phyloP scores from a whole-genome alignment of 306 rosid species.

The Lathyrus aphaca region DNA sequence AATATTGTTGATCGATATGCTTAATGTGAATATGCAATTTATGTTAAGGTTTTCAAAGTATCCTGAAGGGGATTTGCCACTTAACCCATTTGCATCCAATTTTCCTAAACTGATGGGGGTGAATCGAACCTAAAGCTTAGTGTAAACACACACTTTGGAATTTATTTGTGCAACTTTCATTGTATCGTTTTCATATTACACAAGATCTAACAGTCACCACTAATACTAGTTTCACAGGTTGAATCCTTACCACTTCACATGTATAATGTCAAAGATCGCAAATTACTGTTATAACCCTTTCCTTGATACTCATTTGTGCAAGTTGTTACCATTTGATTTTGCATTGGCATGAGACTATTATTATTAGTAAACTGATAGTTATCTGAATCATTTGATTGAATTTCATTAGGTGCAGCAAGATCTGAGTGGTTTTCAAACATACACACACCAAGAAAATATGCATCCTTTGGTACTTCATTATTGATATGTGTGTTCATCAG shows the following conservation, averaged over 20 bases:
- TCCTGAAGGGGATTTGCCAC: too few species aligned
- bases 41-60: too few species aligned
- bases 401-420: constrained; percentile 63
- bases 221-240: constrained; percentile 62
- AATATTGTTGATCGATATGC: too few species aligned
- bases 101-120: too few species aligned
- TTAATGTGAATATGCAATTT: too few species aligned
- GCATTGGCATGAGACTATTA: constrained; percentile 56
- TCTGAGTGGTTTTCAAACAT: constrained; percentile 80
- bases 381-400: constrained; percentile 63
- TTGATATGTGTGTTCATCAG: constrained; percentile 58
- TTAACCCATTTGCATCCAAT: too few species aligned
- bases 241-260: constrained; percentile 93
- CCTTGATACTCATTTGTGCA: constrained; percentile 66
- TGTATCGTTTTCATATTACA: too few species aligned
- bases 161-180: too few species aligned
- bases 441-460: constrained; percentile 95
- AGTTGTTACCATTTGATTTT: constrained; percentile 51
- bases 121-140: too few species aligned
- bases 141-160: too few species aligned
- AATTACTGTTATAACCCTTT: constrained; percentile 53
- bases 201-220: too few species aligned
- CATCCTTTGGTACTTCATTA: constrained; percentile 80
- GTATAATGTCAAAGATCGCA: constrained; percentile 82
- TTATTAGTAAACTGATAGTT: constrained; percentile 56